phyloP scores from a whole-genome alignment of 208 protist species.

The Strigomonas culicis region DNA sequence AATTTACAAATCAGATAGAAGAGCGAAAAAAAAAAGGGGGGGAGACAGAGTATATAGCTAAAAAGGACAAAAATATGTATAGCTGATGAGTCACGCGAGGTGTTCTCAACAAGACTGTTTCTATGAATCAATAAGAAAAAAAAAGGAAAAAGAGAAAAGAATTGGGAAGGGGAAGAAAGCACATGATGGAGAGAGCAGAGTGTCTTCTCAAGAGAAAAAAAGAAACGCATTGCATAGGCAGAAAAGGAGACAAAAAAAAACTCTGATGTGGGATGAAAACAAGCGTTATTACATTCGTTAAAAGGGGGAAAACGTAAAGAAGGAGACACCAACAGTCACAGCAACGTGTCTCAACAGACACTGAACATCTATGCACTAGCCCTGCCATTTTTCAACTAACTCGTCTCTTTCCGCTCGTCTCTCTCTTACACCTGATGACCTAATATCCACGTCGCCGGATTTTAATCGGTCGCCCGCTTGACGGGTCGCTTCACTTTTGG shows the following conservation, averaged over 20 bases:
- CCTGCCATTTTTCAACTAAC: not conserved
- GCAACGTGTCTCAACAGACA: not conserved
- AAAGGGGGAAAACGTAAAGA: slow-evolving; percentile 3
- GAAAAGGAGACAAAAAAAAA: slow-evolving; percentile 4
- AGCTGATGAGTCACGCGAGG: no score
- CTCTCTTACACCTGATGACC: not conserved
- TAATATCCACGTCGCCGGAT: no score
- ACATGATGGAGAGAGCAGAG: not conserved
- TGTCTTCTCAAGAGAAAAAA: slow-evolving; percentile 2
- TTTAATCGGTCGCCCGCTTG: slow-evolving; percentile 5
- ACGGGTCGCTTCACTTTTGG: not conserved
- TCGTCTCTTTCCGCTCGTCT: not conserved
- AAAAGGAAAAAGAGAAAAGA: slow-evolving; percentile 11
- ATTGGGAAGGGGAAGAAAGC: slow-evolving; percentile 2
- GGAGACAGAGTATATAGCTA: no score
- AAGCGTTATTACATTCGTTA: not conserved
- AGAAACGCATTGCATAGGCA: slow-evolving; percentile 6
- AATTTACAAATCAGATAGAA: not conserved
- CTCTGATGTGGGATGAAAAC: not conserved
- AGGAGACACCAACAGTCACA: not conserved
- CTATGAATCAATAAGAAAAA: not conserved
- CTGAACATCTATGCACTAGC: not conserved
- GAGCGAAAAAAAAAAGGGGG: no score
- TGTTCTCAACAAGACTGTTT: no score
- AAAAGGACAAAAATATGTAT: no score